Evolutionary conservation across 176 grass and related monocot species (phyloP), one percentile per base, ranked within the genome.

Genomic region (Bonia amplexicaulis): DNA sequence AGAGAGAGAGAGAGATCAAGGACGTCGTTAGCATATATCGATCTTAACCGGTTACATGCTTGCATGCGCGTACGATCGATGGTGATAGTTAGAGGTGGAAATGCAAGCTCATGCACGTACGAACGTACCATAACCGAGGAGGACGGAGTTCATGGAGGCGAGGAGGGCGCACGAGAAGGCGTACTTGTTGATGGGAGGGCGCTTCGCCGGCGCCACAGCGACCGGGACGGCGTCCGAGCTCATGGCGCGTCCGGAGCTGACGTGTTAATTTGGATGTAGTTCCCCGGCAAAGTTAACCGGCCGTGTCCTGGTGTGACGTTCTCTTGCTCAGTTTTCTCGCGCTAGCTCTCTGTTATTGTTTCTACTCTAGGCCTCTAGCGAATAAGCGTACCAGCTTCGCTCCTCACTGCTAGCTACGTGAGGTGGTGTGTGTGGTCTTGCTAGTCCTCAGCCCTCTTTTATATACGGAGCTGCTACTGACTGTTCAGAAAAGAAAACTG

Each of bases 101-200:
- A 73, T 55, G 47, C 59, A 42, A 4, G 20, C n/a, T 2, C 15
- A 4, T 19, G 55, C 15, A 26, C 4, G 35, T 40, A 22, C 53
- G 53, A 9, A 39, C 77, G 62, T 66, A 97, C 94, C 94, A 14
- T 97, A 97, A 55, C 94, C 92, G 87, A 97, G 91, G 82, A 97
- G 86, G 90, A 92, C 87, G 86, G 94, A 97, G 81, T 94, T 97
- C 82, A 87, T 92, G 80, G 94, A 94, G 80, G 92, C 94, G 68
- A 97, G 89, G 3, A 97, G 85, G 16, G 94, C 85, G 82, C 88
- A 94, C 6, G 45, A 73, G 42, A 83, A 83, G 57, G 94, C 94
- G 78, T 94, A 97, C 80, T 90, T 92, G 83, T 94, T 97, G 80
- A 87, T 79, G 44, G 75, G 52, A 48, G 61, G 61, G 69, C 89